Percentiles rank a stretch among this genome's conserved stretches.
These are phyloP conservation scores for Podaxis mareebaensis DNA, from an alignment of 768 basidiomycete genomes.

Conservation along the genomic window DNA sequence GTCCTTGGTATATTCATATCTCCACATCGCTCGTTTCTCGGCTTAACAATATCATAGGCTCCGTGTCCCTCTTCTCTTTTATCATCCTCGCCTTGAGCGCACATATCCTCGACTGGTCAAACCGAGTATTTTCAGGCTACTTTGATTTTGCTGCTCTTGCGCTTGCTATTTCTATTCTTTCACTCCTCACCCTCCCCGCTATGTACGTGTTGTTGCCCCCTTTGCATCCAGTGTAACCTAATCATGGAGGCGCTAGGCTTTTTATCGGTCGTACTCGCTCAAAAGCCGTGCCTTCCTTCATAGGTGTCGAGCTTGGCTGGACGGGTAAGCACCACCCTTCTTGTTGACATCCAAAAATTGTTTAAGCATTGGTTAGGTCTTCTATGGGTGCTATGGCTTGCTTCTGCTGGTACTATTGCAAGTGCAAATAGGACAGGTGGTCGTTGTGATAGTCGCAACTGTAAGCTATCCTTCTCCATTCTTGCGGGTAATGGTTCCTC, in stretches of 20 bases:
- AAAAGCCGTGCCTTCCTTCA: slow-evolving; percentile 39
- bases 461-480: not conserved
- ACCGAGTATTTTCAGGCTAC: slow-evolving; percentile 10
- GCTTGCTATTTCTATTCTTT: slow-evolving; percentile 36
- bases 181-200: slow-evolving; percentile 40
- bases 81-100: slow-evolving; percentile 27
- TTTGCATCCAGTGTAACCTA: not conserved
- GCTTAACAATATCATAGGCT: slow-evolving; percentile 13
- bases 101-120: slow-evolving; percentile 24
- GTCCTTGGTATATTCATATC: slow-evolving; percentile 1
- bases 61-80: slow-evolving; percentile 23
- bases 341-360: not conserved
- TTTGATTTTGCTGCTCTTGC: slow-evolving; percentile 35
- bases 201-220: slow-evolving; percentile 31
- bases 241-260: slow-evolving; percentile 26
- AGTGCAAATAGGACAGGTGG: slow-evolving; percentile 22
- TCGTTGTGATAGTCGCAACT: slow-evolving; percentile 1
- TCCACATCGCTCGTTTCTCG: not conserved
- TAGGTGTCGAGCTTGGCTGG: slow-evolving; percentile 41
- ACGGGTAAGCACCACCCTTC: slow-evolving; percentile 29
- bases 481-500: not conserved
- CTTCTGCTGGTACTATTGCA: slow-evolving; percentile 37
- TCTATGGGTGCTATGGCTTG: slow-evolving; percentile 49
- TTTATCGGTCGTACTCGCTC: slow-evolving; percentile 35
- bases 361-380: slow-evolving; percentile 27